Evolutionary conservation across 305 asterid species (phyloP).

Genomic region (Solanum hybrid): DNA sequence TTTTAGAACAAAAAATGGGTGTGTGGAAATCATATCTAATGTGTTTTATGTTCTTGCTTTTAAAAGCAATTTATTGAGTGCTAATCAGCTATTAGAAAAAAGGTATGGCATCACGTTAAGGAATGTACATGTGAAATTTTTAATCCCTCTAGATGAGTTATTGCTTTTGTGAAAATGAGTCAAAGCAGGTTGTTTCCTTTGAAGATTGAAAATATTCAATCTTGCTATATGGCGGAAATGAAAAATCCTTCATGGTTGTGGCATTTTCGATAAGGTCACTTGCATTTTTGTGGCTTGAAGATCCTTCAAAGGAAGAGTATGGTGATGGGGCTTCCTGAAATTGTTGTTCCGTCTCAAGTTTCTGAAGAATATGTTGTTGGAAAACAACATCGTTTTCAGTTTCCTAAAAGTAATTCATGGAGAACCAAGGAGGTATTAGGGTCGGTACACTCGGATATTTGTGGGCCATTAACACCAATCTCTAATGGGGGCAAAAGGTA

Average conservation of each 20-base stretch:
- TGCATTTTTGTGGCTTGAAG: background rate
- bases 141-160: background rate
- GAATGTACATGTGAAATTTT: background rate
- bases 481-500: background rate
- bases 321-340: background rate
- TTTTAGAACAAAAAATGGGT: background rate
- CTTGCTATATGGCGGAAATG: background rate
- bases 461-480: background rate
- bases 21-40: background rate
- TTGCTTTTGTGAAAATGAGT: background rate
- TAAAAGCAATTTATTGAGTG: too few species aligned
- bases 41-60: too few species aligned
- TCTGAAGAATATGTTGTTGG: background rate
- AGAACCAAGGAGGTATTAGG: background rate
- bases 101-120: background rate
- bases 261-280: background rate
- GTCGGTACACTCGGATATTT: background rate
- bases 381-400: too few species aligned
- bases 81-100: background rate
- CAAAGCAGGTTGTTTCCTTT: background rate
- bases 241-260: too few species aligned
- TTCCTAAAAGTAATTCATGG: background rate
- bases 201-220: too few species aligned
- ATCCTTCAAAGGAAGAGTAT: background rate
- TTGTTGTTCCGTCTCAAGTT: background rate